Conservation (phyloP, 176 grass and related monocot species). For the Ensete ventricosum region DNA sequence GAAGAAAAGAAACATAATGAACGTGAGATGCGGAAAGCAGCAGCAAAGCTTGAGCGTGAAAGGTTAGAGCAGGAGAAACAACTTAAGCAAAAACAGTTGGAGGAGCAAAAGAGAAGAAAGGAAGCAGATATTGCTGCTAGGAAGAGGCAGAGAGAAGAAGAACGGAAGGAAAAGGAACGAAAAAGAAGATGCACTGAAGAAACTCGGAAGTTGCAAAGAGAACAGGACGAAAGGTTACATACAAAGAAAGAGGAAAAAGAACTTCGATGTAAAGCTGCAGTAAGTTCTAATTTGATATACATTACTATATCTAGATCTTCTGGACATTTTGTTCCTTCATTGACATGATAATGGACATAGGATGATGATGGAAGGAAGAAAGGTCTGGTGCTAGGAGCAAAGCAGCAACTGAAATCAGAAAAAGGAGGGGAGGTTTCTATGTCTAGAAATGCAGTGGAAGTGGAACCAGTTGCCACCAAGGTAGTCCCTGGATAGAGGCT, state of each 20-base stretch:
- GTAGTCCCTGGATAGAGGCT: not conserved
- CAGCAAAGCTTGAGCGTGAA: constrained; percentile 52
- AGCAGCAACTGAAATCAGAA: constrained; percentile 2
- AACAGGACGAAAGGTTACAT: not conserved
- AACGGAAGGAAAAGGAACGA: constrained; percentile 9
- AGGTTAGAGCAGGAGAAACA: constrained; percentile 65
- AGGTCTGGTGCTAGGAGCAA: not conserved
- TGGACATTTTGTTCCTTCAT: not conserved
- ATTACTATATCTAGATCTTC: not conserved
- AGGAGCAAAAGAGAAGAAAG: constrained; percentile 55
- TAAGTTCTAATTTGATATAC: not conserved
- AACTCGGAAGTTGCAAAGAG: constrained; percentile 6
- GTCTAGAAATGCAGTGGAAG: not conserved
- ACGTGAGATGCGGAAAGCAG: constrained; percentile 65
- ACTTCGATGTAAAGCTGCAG: not conserved
- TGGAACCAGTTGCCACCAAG: not conserved
- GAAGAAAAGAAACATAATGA: constrained; percentile 82
- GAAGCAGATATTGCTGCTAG: constrained; percentile 42
- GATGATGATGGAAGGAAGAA: constrained; percentile 7
- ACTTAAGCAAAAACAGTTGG: constrained; percentile 49
- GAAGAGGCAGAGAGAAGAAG: constrained; percentile 58
- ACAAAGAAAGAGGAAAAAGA: constrained; percentile 11
- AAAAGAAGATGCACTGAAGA: constrained; percentile 33
- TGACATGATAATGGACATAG: not conserved
- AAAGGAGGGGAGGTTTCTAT: constrained; percentile 16